Conservation (phyloP, 2,329 filamentous ascomycete species). For the Arthrobotrys conoides region DNA sequence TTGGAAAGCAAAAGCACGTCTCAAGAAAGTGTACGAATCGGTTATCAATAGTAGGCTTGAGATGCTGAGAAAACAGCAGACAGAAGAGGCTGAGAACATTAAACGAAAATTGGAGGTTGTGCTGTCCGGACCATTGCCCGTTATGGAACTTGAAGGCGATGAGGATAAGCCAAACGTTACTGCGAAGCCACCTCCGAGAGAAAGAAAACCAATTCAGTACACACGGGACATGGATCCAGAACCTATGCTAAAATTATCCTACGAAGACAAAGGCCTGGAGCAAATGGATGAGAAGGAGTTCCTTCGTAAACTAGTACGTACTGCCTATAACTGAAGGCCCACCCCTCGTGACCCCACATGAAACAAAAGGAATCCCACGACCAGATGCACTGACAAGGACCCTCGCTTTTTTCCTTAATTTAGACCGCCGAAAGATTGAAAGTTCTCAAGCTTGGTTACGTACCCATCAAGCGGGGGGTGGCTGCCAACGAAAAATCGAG, state of each 20-base stretch:
- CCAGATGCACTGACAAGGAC: neutral
- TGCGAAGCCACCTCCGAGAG: conserved; percentile 41
- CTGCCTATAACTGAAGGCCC: neutral
- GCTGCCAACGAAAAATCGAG: conserved; percentile 64
- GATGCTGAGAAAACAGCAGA: conserved; percentile 77
- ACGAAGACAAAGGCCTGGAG: conserved; percentile 75
- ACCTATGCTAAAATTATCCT: conserved; percentile 75
- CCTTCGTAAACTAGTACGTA: conserved; percentile 70
- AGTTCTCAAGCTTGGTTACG: conserved; percentile 76
- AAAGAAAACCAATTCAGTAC: conserved; percentile 65
- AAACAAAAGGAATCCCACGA: neutral
- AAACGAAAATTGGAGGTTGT: conserved; percentile 72
- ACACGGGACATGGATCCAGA: conserved; percentile 74
- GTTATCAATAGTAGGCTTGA: conserved; percentile 80
- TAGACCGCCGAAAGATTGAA: conserved; percentile 73
- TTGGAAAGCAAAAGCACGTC: conserved; percentile 90
- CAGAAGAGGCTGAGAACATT: conserved; percentile 75
- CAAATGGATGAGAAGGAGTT: conserved; percentile 74
- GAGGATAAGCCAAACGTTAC: neutral
- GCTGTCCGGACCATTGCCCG: conserved; percentile 66
- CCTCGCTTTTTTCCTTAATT: neutral
- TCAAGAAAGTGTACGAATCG: conserved; percentile 82
- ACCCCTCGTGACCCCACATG: conserved; percentile 22
- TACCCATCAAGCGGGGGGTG: conserved; percentile 73
- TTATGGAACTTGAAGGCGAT: conserved; percentile 59